Conservation (phyloP, 306 rosid species). For the Pyrus betulifolia region DNA sequence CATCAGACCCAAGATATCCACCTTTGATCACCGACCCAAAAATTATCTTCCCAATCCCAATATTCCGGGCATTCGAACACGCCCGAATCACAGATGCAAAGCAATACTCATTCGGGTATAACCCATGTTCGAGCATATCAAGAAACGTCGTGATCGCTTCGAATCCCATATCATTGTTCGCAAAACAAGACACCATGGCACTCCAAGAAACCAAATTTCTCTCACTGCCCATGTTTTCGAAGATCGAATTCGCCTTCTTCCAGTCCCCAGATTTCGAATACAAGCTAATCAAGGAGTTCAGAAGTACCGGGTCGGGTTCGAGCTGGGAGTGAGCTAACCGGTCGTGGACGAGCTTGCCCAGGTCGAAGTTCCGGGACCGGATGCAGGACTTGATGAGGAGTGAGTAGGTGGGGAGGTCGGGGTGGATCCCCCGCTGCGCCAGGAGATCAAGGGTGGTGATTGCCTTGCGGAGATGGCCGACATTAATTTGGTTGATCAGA, state of each 20-base stretch:
- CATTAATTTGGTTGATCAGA: slow-evolving; percentile 1
- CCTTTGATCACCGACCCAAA: slow-evolving; percentile 8
- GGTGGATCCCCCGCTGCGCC: not conserved
- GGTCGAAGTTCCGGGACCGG: slow-evolving; percentile 16
- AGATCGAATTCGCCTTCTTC: not conserved
- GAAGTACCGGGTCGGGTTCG: not conserved
- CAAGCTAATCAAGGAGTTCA: slow-evolving; percentile 11
- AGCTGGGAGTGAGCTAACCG: not conserved
- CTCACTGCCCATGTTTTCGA: not conserved
- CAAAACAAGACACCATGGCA: slow-evolving; percentile 17
- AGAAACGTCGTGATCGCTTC: not conserved
- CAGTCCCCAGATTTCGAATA: slow-evolving; percentile 15
- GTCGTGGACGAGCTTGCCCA: slow-evolving; percentile 11
- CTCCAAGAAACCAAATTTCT: slow-evolving; percentile 16
- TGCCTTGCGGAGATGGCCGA: slow-evolving; percentile 8
- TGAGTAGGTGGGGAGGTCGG: slow-evolving; percentile 13
- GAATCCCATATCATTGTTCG: slow-evolving; percentile 2
- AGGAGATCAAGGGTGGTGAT: slow-evolving; percentile 21
- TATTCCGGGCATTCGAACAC: not conserved
- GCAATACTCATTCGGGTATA: slow-evolving; percentile 12
- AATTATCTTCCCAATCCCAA: not conserved
- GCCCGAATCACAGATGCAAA: slow-evolving; percentile 12
- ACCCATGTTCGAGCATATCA: not conserved
- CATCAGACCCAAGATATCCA: slow-evolving; percentile 5
- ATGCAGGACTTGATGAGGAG: slow-evolving; percentile 23